Evolutionary conservation across 169 alveolate genomes (phyloP).

Genomic region (Plasmodium vivax): DNA sequence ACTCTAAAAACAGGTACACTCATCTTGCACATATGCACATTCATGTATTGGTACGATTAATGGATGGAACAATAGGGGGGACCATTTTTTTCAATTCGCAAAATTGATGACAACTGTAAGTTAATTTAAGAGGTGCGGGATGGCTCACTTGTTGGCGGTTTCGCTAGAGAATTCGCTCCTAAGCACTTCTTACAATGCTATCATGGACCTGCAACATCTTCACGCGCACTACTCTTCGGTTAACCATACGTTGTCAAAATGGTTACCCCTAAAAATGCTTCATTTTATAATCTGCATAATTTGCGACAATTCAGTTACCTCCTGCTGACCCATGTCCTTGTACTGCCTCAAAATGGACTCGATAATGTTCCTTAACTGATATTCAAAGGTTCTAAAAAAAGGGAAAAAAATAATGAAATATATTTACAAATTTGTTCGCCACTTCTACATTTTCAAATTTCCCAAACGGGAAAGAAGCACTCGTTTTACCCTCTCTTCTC

Average conservation of each 20-base stretch:
- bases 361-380: conserved; percentile 50
- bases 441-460: neutral
- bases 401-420: neutral
- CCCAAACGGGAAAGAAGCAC: neutral
- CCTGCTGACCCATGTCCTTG: conserved; percentile 13
- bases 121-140: neutral
- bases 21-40: neutral
- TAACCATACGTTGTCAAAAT: neutral
- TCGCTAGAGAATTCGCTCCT: neutral
- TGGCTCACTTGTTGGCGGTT: neutral
- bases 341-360: conserved; percentile 40
- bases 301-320: conserved; percentile 45
- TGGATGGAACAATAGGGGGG: neutral
- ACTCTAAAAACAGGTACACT: neutral
- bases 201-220: neutral
- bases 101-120: neutral
- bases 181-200: neutral
- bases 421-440: neutral
- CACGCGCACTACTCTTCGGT: neutral
- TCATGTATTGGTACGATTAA: neutral
- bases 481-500: conserved; percentile 20
- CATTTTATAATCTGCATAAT: conserved; percentile 37
- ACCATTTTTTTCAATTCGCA: neutral
- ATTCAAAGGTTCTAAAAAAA: conserved; percentile 14
- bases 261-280: neutral